These are phyloP conservation scores for Claviceps citrina DNA, from an alignment of 2,329 filamentous ascomycete species.

Conservation along the genomic window DNA sequence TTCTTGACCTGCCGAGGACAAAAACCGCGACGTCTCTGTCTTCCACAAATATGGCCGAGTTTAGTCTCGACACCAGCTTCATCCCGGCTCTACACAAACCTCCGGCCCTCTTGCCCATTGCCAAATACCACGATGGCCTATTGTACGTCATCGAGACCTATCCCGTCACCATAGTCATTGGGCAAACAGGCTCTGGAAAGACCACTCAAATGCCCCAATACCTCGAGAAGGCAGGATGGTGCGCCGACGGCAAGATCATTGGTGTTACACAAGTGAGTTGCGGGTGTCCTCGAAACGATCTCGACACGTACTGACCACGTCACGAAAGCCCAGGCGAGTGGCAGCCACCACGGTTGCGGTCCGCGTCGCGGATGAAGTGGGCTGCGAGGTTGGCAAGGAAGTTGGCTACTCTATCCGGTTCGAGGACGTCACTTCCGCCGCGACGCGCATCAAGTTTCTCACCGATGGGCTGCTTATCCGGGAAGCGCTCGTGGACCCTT, in stretches of 20 bases:
- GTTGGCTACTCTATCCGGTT: constrained; percentile 87
- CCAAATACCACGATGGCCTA: constrained; percentile 62
- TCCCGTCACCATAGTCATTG: constrained; percentile 76
- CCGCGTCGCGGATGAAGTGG: constrained; percentile 78
- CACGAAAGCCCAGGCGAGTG: constrained; percentile 60
- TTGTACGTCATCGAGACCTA: constrained; percentile 76
- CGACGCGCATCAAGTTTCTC: constrained; percentile 83
- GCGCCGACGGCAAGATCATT: constrained; percentile 64
- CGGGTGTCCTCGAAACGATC: neutral
- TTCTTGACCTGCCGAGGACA: neutral
- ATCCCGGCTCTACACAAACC: constrained; percentile 83
- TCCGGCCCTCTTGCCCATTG: constrained; percentile 67
- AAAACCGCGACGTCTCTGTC: neutral
- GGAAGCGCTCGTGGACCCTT: constrained; percentile 83
- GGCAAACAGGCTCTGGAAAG: constrained; percentile 89
- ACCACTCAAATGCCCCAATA: constrained; percentile 93
- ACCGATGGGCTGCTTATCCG: constrained; percentile 84
- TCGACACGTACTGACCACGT: neutral
- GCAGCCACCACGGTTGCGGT: constrained; percentile 81
- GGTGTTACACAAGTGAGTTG: constrained; percentile 70
- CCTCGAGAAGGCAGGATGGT: constrained; percentile 79
- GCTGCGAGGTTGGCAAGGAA: constrained; percentile 74
- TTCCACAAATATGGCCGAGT: constrained; percentile 32
- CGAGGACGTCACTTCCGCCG: constrained; percentile 76
- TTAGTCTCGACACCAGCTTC: constrained; percentile 41